Conservation (phyloP, 108 stramenopile species). For the Aureococcus anophagefferens region DNA sequence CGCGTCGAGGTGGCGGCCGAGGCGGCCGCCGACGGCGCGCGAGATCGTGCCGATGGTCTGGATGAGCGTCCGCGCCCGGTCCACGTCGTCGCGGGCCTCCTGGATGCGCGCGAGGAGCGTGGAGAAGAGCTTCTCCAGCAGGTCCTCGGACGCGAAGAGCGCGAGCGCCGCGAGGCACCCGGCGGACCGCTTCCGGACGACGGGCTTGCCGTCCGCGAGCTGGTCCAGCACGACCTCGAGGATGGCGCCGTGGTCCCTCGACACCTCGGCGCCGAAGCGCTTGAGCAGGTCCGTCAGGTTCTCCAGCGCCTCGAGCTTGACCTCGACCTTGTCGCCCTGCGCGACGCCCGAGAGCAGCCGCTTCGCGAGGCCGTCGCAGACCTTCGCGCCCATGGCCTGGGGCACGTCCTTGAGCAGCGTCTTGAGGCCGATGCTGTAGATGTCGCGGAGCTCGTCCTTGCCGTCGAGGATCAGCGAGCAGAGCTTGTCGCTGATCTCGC, state of each 20-base stretch:
- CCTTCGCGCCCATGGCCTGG: slow-evolving; percentile 46
- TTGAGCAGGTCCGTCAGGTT: slow-evolving; percentile 75
- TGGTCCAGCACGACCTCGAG: slow-evolving; percentile 59
- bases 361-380: neutral
- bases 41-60: slow-evolving; percentile 79
- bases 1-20: slow-evolving; percentile 69
- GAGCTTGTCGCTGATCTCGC: slow-evolving; percentile 48
- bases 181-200: slow-evolving; percentile 80
- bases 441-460: slow-evolving; percentile 88
- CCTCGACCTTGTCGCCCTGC: slow-evolving; percentile 30
- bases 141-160: slow-evolving; percentile 59
- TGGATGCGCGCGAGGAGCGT: slow-evolving; percentile 66
- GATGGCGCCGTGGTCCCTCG: slow-evolving; percentile 65
- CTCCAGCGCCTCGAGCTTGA: slow-evolving; percentile 64
- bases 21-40: slow-evolving; percentile 45
- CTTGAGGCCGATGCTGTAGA: slow-evolving; percentile 94
- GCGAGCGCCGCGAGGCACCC: slow-evolving; percentile 74
- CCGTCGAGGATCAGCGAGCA: slow-evolving; percentile 77
- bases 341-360: neutral
- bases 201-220: slow-evolving; percentile 44
- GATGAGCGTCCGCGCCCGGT: slow-evolving; percentile 50
- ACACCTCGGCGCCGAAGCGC: slow-evolving; percentile 66
- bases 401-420: slow-evolving; percentile 86
- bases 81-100: slow-evolving; percentile 19
- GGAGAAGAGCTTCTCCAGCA: slow-evolving; percentile 65